Evolutionary conservation across 805 yeast genomes (phyloP).

Genomic region (Metschnikowia rubicola): DNA sequence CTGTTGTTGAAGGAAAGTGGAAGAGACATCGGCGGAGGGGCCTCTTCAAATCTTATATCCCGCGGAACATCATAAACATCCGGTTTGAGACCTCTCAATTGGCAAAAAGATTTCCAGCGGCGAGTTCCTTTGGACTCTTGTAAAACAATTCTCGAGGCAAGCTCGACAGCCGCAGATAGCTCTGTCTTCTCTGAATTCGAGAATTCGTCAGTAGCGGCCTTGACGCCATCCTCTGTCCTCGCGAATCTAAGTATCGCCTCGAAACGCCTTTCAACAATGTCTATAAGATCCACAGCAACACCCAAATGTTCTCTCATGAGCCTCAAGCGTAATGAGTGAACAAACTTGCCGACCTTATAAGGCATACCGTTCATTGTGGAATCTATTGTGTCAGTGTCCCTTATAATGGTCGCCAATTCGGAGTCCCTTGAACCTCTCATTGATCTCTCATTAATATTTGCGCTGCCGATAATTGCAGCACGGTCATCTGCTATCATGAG

Average conservation of each 20-base stretch:
- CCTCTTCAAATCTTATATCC: slow-evolving; percentile 25
- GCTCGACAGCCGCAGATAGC: slow-evolving; percentile 68
- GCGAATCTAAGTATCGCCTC: slow-evolving; percentile 46
- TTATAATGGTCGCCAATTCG: slow-evolving; percentile 83
- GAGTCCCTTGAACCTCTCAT: slow-evolving; percentile 94
- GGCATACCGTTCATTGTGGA: slow-evolving; percentile 81
- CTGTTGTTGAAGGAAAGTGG: slow-evolving; percentile 76
- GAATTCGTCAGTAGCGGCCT: slow-evolving; percentile 45
- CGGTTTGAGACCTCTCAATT: background rate
- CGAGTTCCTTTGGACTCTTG: slow-evolving; percentile 45
- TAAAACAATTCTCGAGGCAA: slow-evolving; percentile 68
- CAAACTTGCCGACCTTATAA: slow-evolving; percentile 79
- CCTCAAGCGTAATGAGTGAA: slow-evolving; percentile 83
- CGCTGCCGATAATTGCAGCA: slow-evolving; percentile 92
- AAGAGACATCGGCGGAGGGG: slow-evolving; percentile 31
- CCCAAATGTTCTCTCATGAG: slow-evolving; percentile 97
- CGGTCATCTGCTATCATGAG: slow-evolving; percentile 90
- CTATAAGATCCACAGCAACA: slow-evolving; percentile 83
- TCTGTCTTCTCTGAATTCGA: slow-evolving; percentile 27
- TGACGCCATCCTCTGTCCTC: slow-evolving; percentile 35
- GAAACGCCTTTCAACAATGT: slow-evolving; percentile 74
- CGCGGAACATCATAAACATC: slow-evolving; percentile 17
- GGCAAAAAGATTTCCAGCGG: slow-evolving; percentile 41
- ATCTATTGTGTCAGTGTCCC: slow-evolving; percentile 71
- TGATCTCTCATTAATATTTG: slow-evolving; percentile 94